Evolutionary conservation across 768 basidiomycete species (phyloP), one percentile per base, ranked within the genome.

Genomic region (Leccinum subtestaceum): DNA sequence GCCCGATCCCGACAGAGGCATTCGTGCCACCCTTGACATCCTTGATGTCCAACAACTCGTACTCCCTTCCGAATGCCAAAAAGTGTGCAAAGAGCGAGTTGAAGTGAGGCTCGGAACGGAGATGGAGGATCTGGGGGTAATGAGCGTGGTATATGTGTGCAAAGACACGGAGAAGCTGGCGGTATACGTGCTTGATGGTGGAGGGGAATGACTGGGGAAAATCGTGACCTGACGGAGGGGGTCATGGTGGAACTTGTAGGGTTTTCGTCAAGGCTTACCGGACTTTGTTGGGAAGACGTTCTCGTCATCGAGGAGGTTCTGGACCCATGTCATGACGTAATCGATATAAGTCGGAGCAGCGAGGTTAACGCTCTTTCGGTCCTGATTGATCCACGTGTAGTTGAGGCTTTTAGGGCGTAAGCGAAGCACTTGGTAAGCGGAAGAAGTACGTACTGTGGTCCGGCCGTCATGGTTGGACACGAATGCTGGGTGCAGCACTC

Each of bases 1-100:
- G 74, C 6, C 91, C 92, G n/a, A 89, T 80, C 0, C 93, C 91
- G 0, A 89, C 88, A 4, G 79, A 74, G 6, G 82, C 75, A 52
- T 80, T 81, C 2, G 83, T 67, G 46, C 83, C 76, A 1, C 92
- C 91, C 61, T 83, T 89, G 70, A 97, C 84, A 70, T 98, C 96
- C 74, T 89, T 92, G 61, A 88, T 79, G 54, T 96, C 93, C 63
- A 98, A 72, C 60, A 98, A 72, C 67, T 98, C 92, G 73, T 95
- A 98, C 73, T 98, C 93, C 62, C 84, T 83, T 0, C 96, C 96
- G 67, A 98, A 98, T 1, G 95, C 94, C 53, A 98, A 79, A 77
- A 97, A 99, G 75, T 98, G 96, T 0, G 96, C 96, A 73, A 98
- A 98, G 38, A 98, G 85, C 4, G 94, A 96, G 73, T 96, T 96